Evolutionary conservation across 192 early-diverging fungal species (phyloP).

Genomic region (Coemansia erecta): DNA sequence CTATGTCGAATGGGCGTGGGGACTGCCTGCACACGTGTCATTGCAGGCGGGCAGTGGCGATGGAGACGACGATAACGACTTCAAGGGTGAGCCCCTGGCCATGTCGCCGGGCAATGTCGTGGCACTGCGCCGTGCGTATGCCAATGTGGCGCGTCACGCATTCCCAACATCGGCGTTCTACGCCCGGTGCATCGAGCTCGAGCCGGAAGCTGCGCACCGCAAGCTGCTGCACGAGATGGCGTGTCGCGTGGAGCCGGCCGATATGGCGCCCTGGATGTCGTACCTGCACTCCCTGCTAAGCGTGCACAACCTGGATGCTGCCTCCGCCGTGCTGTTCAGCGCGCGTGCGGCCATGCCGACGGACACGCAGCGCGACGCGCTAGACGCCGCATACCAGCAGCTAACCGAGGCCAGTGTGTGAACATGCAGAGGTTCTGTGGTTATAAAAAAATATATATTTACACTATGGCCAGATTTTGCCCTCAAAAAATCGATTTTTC

Average conservation of each 20-base stretch:
- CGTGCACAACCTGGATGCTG: conserved; percentile 14
- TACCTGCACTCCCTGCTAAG: conserved; percentile 30
- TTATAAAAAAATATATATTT: too few species aligned
- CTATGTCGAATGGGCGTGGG: conserved; percentile 60
- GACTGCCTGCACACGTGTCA: conserved; percentile 9
- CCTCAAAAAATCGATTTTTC: too few species aligned
- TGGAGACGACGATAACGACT: conserved; percentile 10
- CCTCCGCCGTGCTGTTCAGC: conserved; percentile 32
- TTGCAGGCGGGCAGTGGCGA: conserved; percentile 21
- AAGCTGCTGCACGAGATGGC: conserved; percentile 35
- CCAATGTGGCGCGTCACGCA: conserved; percentile 52
- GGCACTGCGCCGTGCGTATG: conserved; percentile 53
- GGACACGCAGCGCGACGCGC: neutral
- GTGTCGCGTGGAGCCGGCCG: conserved; percentile 21
- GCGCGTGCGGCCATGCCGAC: conserved; percentile 24
- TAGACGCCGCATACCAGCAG: conserved; percentile 22
- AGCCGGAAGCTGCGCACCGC: conserved; percentile 35
- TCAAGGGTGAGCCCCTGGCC: neutral
- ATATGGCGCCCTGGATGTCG: conserved; percentile 25
- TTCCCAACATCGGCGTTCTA: conserved; percentile 64
- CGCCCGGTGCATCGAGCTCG: conserved; percentile 61
- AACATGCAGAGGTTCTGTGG: too few species aligned
- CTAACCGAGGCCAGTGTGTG: neutral
- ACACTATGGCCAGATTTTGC: too few species aligned
- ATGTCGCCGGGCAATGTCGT: conserved; percentile 29